Conservation (phyloP, 768 basidiomycete species). For the Panaeolus papilionaceus region DNA sequence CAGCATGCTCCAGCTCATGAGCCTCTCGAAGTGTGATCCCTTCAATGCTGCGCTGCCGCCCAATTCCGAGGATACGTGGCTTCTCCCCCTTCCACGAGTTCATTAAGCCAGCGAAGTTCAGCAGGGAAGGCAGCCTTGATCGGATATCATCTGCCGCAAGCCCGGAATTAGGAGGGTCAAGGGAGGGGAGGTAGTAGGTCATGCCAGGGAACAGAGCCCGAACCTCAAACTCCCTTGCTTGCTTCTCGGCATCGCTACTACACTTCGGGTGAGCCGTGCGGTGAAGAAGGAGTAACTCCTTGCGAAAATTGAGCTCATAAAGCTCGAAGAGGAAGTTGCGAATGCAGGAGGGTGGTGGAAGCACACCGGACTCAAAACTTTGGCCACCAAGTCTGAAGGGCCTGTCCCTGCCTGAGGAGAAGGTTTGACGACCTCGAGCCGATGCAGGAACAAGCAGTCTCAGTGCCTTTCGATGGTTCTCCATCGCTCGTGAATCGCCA, state of each 20-base stretch:
- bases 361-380: neutral
- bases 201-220: neutral
- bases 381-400: neutral
- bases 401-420: neutral
- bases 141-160: neutral
- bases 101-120: neutral
- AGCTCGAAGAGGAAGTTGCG: neutral
- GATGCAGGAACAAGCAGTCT: neutral
- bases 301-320: slow-evolving; percentile 16
- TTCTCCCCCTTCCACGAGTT: slow-evolving; percentile 8
- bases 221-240: neutral
- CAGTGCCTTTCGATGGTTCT: neutral
- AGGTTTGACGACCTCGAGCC: neutral
- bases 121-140: neutral
- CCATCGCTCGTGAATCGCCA: neutral
- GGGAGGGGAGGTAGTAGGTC: neutral
- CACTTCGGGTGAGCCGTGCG: neutral
- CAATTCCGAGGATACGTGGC: neutral
- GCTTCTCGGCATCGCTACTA: neutral
- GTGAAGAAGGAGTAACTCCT: neutral
- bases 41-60: neutral
- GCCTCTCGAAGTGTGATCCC: neutral
- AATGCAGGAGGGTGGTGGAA: neutral
- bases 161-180: neutral
- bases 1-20: neutral